A percentile compares a stretch with the other conserved stretches of the same genome.
Evolutionary conservation across 768 basidiomycete genomes (phyloP).

Genomic region (Suillus spraguei): DNA sequence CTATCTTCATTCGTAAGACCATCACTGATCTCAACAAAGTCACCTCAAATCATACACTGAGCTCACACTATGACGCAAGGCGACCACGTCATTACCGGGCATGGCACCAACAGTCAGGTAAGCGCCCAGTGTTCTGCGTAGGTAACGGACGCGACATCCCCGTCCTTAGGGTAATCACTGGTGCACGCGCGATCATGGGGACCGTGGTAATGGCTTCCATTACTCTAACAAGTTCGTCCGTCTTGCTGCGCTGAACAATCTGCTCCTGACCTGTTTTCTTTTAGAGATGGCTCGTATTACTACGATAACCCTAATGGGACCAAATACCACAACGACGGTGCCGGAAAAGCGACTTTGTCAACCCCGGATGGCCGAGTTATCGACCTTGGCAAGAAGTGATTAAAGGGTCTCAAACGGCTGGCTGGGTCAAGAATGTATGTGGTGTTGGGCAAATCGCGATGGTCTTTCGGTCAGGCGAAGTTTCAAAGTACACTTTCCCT

Average conservation of each 20-base stretch:
- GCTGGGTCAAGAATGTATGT: not conserved
- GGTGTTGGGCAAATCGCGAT: not conserved
- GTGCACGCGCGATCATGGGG: not conserved
- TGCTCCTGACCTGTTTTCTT: not conserved
- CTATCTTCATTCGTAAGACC: not conserved
- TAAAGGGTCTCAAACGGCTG: not conserved
- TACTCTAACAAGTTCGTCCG: not conserved
- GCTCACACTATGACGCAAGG: not conserved
- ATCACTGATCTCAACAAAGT: not conserved
- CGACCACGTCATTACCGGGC: not conserved
- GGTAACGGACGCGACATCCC: not conserved
- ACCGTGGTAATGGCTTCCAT: not conserved
- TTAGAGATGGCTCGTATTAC: not conserved
- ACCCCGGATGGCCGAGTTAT: not conserved
- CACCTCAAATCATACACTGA: not conserved
- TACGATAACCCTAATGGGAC: not conserved
- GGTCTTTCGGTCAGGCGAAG: not conserved
- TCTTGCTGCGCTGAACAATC: not conserved
- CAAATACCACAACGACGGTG: not conserved
- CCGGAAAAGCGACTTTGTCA: not conserved
- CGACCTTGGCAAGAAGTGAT: not conserved
- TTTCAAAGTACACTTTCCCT: not conserved
- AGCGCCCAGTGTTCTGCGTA: not conserved
- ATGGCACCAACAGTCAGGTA: not conserved
- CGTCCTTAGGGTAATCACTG: not conserved